Percentiles rank a stretch among this genome's conserved stretches.
phyloP scores from a whole-genome alignment of 2,329 filamentous ascomycete species.

The Colletotrichum shisoi region DNA sequence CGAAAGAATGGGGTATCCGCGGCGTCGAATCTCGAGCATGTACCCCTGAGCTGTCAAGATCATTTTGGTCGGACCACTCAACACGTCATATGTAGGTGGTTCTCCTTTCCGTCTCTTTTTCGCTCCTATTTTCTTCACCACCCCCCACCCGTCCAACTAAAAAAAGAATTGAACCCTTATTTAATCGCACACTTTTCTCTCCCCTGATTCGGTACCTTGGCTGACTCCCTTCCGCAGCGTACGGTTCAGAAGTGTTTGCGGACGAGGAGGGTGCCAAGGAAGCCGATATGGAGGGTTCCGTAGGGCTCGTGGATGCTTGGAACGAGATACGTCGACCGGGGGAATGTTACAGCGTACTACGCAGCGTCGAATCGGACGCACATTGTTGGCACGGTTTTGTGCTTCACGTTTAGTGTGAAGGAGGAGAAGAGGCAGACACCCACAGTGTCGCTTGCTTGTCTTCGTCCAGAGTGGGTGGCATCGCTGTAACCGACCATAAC shows the following conservation, averaged over 20 bases:
- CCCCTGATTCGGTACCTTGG: background rate
- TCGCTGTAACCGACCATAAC: background rate
- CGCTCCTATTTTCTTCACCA: too few species aligned
- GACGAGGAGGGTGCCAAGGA: background rate
- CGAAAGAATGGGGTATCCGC: background rate
- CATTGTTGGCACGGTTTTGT: background rate
- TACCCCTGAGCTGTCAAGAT: constrained; percentile 2
- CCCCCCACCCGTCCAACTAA: too few species aligned
- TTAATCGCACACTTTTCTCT: background rate
- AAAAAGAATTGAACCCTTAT: too few species aligned
- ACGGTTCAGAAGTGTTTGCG: background rate
- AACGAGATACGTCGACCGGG: background rate
- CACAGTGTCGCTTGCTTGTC: background rate
- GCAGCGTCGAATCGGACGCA: constrained; percentile 3
- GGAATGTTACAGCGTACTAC: constrained; percentile 2
- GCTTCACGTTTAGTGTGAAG: background rate
- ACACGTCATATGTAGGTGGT: background rate
- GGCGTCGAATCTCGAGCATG: background rate
- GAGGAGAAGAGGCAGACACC: constrained; percentile 1
- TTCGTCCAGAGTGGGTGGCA: background rate
- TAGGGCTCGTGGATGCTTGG: constrained; percentile 13
- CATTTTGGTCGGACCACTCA: background rate
- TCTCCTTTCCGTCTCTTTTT: background rate
- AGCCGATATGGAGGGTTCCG: background rate
- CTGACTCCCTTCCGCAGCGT: background rate